phyloP scores from a whole-genome alignment of 345 rosid genomes.

The Gossypium raimondii region DNA sequence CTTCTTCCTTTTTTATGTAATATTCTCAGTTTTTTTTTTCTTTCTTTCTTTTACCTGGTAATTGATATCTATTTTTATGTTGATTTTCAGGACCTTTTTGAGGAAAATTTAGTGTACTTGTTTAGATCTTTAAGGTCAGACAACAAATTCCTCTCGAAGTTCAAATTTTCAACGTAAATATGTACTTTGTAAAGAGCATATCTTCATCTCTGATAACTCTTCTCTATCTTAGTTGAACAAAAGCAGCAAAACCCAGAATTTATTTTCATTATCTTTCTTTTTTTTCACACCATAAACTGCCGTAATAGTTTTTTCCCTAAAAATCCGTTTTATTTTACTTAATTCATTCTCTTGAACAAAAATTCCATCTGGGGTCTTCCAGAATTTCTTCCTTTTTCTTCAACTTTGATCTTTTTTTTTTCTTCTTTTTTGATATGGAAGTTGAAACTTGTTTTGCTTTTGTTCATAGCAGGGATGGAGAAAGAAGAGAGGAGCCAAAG shows the following conservation, averaged over 20 bases:
- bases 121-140: slow-evolving; percentile 13
- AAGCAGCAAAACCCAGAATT: slow-evolving; percentile 4
- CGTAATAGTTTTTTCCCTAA: not conserved
- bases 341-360: not conserved
- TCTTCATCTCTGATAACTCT: not conserved
- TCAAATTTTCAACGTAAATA: not conserved
- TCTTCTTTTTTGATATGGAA: not conserved
- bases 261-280: not conserved
- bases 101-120: not conserved
- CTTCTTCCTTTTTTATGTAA: not conserved
- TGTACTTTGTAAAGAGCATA: too few relatives aligned
- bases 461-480: slow-evolving; percentile 33
- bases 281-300: slow-evolving; percentile 2
- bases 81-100: not conserved
- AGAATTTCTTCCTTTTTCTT: not conserved
- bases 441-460: not conserved
- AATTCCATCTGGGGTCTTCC: not conserved
- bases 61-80: not conserved
- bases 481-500: slow-evolving; percentile 43
- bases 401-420: not conserved
- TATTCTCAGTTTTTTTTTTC: not conserved
- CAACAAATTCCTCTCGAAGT: not conserved
- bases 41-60: not conserved
- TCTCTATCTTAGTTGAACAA: not conserved
- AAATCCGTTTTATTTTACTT: not conserved